Conservation (phyloP, 148 eudicot species). For the Dysphania ambrosioides region DNA sequence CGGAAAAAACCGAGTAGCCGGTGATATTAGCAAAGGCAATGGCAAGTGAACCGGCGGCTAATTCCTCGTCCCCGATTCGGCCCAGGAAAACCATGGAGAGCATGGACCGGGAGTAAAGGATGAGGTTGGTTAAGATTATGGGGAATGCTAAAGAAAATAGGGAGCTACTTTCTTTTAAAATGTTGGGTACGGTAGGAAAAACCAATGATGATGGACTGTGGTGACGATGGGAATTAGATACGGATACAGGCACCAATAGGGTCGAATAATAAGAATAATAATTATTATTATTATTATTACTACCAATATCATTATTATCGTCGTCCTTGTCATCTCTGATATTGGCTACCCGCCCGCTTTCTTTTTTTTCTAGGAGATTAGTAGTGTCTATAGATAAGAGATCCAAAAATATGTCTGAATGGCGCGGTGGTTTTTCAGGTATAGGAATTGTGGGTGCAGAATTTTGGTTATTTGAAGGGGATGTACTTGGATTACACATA, state of each 20-base stretch:
- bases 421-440: slow-evolving; percentile 2
- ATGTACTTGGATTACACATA: slow-evolving; percentile 26
- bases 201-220: background rate
- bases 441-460: slow-evolving; percentile 1
- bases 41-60: slow-evolving; percentile 78
- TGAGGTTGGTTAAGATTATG: slow-evolving; percentile 54
- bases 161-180: slow-evolving; percentile 37
- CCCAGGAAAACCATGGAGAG: slow-evolving; percentile 70
- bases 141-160: slow-evolving; percentile 52
- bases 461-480: background rate
- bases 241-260: background rate
- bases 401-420: slow-evolving; percentile 10
- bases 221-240: background rate
- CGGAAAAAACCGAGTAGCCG: slow-evolving; percentile 72
- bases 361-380: background rate
- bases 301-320: background rate
- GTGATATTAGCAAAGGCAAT: slow-evolving; percentile 83
- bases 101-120: slow-evolving; percentile 59
- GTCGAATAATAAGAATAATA: background rate
- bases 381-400: slow-evolving; percentile 6
- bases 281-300: background rate
- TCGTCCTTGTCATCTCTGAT: background rate
- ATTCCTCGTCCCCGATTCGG: slow-evolving; percentile 51
- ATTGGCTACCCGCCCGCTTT: too few relatives aligned
- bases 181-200: slow-evolving; percentile 15